A percentile compares a stretch with the other conserved stretches of the same genome.
These are phyloP conservation scores for Platanus orientalis DNA, from an alignment of 164 flowering plant genomes.

Conservation along the genomic window DNA sequence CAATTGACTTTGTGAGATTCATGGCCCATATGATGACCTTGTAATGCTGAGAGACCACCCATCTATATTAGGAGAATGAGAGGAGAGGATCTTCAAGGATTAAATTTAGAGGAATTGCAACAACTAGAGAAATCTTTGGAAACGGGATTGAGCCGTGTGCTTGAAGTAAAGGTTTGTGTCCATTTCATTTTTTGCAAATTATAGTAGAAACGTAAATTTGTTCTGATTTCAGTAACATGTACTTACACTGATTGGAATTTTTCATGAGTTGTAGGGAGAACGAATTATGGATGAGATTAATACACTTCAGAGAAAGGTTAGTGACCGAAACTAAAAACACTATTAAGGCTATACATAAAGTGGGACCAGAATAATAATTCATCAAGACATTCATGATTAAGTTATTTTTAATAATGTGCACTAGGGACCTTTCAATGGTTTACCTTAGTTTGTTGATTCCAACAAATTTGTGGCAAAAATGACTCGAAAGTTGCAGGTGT, in stretches of 20 bases:
- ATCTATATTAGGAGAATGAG: constrained; percentile 61
- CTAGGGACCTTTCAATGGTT: too few species aligned
- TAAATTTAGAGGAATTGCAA: constrained; percentile 65
- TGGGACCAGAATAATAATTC: too few species aligned
- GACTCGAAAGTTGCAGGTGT: too few species aligned
- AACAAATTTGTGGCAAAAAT: too few species aligned
- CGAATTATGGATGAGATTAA: constrained; percentile 65
- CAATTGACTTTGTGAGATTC: too few species aligned
- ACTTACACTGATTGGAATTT: too few species aligned
- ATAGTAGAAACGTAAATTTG: not conserved
- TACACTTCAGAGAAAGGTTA: constrained; percentile 63
- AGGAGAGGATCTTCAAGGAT: constrained; percentile 83
- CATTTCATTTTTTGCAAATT: not conserved
- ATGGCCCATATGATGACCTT: too few species aligned
- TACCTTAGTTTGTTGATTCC: too few species aligned
- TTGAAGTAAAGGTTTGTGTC: constrained; percentile 64
- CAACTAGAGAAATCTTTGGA: constrained; percentile 72
- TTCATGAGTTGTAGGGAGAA: constrained; percentile 45
- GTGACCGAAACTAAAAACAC: too few species aligned
- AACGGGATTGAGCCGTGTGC: constrained; percentile 63
- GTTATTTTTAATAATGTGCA: too few species aligned
- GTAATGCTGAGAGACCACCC: not conserved
- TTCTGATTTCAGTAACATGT: not conserved
- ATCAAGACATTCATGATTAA: too few species aligned
- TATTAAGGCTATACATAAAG: too few species aligned